Conservation (phyloP, 768 basidiomycete genomes). For the Mrakia gelida region DNA sequence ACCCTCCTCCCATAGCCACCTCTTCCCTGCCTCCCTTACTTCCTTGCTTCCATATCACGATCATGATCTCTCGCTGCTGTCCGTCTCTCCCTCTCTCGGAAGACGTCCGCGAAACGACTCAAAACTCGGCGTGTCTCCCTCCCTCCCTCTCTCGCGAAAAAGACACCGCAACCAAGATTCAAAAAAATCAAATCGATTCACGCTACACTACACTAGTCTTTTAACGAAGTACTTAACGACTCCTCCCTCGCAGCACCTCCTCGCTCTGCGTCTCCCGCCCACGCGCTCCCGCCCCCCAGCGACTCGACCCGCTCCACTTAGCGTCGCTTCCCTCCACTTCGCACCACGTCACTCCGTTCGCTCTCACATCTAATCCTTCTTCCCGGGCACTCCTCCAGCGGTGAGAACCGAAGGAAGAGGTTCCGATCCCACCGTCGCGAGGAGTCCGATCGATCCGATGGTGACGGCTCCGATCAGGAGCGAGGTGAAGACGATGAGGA, state of each 20-base stretch:
- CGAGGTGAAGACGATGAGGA: slow-evolving; percentile 65
- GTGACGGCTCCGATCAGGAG: slow-evolving; percentile 62
- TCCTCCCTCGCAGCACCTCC: background rate
- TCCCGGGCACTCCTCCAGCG: slow-evolving; percentile 42
- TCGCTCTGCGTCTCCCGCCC: background rate
- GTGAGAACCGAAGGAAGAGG: slow-evolving; percentile 70
- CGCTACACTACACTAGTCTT: background rate
- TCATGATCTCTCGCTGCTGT: too few species aligned
- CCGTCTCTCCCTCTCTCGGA: too few species aligned
- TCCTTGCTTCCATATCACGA: too few species aligned
- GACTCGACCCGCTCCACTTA: background rate
- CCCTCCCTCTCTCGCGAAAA: background rate
- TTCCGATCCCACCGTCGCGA: slow-evolving; percentile 59
- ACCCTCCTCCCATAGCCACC: too few species aligned
- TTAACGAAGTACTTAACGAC: background rate
- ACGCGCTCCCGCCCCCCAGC: background rate
- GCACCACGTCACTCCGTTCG: too few species aligned
- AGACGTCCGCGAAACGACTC: background rate
- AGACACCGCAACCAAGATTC: too few species aligned
- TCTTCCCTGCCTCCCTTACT: too few species aligned
- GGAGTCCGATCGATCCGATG: slow-evolving; percentile 62
- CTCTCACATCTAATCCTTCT: slow-evolving; percentile 12
- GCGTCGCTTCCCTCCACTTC: background rate
- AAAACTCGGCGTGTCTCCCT: background rate
- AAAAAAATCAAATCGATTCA: too few species aligned